Conservation (phyloP, 768 basidiomycete species). For the Lactifluus volemus region DNA sequence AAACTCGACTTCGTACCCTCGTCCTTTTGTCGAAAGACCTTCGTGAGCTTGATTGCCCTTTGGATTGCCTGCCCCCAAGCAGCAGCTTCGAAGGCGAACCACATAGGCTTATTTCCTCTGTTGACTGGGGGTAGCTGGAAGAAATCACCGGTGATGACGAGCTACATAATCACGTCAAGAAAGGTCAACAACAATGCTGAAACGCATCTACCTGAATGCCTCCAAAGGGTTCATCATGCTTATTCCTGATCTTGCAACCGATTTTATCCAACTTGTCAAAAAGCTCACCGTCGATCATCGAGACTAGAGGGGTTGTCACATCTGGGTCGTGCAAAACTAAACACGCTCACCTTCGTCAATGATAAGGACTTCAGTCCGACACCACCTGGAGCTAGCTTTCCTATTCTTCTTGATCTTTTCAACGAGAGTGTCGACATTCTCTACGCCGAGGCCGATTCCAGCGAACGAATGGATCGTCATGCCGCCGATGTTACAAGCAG, state of each 20-base stretch:
- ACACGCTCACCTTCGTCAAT: conserved; percentile 61
- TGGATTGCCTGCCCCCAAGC: conserved; percentile 67
- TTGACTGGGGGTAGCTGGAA: conserved; percentile 94
- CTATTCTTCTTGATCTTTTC: conserved; percentile 70
- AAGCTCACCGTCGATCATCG: conserved; percentile 91
- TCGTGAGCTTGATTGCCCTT: conserved; percentile 84
- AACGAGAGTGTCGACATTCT: conserved; percentile 50
- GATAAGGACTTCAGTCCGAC: conserved; percentile 74
- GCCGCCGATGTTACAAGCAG: conserved; percentile 96
- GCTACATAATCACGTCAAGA: conserved; percentile 31
- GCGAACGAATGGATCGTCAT: conserved; percentile 92
- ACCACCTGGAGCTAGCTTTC: conserved; percentile 76
- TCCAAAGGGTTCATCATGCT: conserved; percentile 63
- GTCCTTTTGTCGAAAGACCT: conserved; percentile 93
- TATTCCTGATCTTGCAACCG: conserved; percentile 54
- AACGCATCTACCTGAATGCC: conserved; percentile 68
- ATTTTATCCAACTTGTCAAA: conserved; percentile 85
- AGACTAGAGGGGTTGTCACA: conserved; percentile 46
- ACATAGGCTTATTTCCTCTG: conserved; percentile 49
- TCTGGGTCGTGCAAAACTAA: conserved; percentile 1
- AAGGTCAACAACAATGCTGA: neutral
- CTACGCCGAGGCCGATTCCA: conserved; percentile 83
- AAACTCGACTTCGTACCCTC: conserved; percentile 45
- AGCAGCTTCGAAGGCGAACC: conserved; percentile 88
- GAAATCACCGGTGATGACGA: conserved; percentile 94